These are phyloP conservation scores for Gossypium laxum DNA, from an alignment of 441 rosid species.

Conservation along the genomic window DNA sequence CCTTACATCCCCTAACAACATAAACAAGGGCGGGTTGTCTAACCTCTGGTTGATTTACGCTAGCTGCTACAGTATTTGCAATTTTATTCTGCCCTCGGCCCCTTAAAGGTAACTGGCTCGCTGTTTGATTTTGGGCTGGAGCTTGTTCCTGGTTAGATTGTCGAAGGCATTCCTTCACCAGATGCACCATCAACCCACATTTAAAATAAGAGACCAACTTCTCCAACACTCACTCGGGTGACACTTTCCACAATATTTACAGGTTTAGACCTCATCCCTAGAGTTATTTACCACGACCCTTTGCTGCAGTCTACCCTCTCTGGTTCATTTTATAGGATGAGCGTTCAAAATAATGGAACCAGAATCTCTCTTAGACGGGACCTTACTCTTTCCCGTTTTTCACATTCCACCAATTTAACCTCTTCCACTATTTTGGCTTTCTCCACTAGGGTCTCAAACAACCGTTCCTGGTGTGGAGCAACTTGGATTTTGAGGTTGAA, in stretches of 20 bases:
- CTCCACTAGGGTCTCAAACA: background rate
- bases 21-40: background rate
- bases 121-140: background rate
- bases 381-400: background rate
- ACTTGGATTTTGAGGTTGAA: background rate
- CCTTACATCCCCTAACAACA: background rate
- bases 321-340: background rate
- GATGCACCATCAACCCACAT: background rate
- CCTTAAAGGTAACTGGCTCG: background rate
- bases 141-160: background rate
- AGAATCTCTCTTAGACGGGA: background rate
- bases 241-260: background rate
- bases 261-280: background rate
- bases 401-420: background rate
- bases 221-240: background rate
- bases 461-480: background rate
- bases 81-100: background rate
- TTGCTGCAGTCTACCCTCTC: background rate
- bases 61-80: too few relatives aligned
- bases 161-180: background rate
- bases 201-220: background rate
- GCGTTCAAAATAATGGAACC: background rate
- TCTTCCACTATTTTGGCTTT: background rate
- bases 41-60: background rate
- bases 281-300: background rate